phyloP scores from a whole-genome alignment of 2,329 filamentous ascomycete genomes.

The Macrophomina phaseolina region DNA sequence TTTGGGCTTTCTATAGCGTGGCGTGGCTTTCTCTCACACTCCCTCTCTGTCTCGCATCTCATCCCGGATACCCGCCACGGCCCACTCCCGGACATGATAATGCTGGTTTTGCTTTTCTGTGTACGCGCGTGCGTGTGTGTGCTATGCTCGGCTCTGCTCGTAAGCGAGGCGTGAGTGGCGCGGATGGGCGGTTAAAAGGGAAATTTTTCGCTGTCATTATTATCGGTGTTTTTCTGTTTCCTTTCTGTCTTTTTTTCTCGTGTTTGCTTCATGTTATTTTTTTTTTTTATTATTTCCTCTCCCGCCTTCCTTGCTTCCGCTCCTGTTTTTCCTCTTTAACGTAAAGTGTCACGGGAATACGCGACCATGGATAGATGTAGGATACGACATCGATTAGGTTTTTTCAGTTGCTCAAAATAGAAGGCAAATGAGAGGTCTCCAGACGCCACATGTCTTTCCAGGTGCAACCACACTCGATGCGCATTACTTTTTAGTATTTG shows the following conservation, averaged over 20 bases:
- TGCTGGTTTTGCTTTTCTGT: neutral
- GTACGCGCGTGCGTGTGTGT: neutral
- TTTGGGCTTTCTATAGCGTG: constrained; percentile 1
- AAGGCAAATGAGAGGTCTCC: neutral
- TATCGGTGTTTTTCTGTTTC: neutral
- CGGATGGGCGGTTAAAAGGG: constrained; percentile 1
- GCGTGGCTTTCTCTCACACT: constrained; percentile 6
- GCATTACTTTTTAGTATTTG: too few relatives aligned
- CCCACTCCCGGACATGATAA: constrained; percentile 7
- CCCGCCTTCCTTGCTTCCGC: neutral
- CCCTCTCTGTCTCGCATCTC: neutral
- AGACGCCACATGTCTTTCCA: too few relatives aligned
- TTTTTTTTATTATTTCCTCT: neutral
- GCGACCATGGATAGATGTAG: constrained; percentile 23
- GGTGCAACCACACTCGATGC: too few relatives aligned
- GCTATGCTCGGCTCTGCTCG: neutral
- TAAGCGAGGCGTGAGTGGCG: constrained; percentile 16
- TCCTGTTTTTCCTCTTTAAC: neutral
- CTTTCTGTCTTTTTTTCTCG: neutral
- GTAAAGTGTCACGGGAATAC: constrained; percentile 10
- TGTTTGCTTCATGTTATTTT: neutral
- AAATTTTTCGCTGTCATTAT: neutral
- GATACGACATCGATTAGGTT: constrained; percentile 18
- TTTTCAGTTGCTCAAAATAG: neutral
- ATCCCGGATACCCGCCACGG: constrained; percentile 18